phyloP scores from a whole-genome alignment of 768 basidiomycete species.

The Candolleomyces aberdarensis region DNA sequence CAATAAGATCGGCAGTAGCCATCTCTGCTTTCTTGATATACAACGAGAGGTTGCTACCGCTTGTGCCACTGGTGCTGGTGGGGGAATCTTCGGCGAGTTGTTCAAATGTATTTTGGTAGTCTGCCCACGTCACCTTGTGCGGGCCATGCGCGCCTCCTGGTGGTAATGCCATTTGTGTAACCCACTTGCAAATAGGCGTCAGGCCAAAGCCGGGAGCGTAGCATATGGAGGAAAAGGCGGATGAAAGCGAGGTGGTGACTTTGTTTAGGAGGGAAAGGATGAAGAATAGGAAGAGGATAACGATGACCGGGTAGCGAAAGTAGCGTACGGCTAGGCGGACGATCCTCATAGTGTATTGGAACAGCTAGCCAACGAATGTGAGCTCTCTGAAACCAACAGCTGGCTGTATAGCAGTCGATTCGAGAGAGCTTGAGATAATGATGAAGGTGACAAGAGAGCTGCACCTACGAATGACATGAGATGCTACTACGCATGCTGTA shows the following conservation, averaged over 20 bases:
- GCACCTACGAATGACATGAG: too few relatives aligned
- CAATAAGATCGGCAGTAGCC: too few relatives aligned
- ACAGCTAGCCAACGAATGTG: neutral
- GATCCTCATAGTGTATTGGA: conserved; percentile 45
- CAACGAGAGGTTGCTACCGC: conserved; percentile 49
- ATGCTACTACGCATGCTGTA: too few relatives aligned
- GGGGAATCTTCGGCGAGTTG: conserved; percentile 58
- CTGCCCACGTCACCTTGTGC: conserved; percentile 47
- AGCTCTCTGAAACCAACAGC: too few relatives aligned
- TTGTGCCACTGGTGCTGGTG: too few relatives aligned
- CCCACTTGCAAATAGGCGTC: conserved; percentile 38
- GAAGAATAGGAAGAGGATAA: conserved; percentile 50
- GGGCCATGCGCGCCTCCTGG: conserved; percentile 7
- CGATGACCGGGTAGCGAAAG: conserved; percentile 53
- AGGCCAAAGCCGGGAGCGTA: conserved; percentile 56
- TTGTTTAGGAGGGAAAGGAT: conserved; percentile 40
- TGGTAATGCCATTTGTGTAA: neutral
- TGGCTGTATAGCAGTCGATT: too few relatives aligned
- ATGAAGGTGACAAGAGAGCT: too few relatives aligned
- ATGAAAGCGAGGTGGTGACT: conserved; percentile 41
- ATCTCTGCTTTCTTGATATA: conserved; percentile 77
- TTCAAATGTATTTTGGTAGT: conserved; percentile 64
- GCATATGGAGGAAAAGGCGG: conserved; percentile 57
- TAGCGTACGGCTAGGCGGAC: conserved; percentile 44
- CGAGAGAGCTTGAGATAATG: too few relatives aligned